A percentile compares a stretch with the other conserved stretches of the same genome.
phyloP scores from a whole-genome alignment of 2,329 filamentous ascomycete genomes.

The Trichoderma brevicompactum region DNA sequence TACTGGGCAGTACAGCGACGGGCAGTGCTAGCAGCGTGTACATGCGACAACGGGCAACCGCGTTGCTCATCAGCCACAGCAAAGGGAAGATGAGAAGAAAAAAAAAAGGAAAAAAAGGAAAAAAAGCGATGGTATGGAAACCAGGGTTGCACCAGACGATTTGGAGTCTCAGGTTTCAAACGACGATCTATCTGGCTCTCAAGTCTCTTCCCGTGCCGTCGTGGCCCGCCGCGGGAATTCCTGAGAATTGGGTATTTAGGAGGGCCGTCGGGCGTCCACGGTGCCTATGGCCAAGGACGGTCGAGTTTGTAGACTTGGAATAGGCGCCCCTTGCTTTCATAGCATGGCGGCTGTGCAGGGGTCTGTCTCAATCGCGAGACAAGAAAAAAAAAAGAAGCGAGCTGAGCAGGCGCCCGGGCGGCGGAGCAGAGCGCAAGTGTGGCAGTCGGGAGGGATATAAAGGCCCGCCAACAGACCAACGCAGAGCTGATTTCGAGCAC shows the following conservation, averaged over 20 bases:
- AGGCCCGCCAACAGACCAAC: not conserved
- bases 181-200: slow-evolving; percentile 7
- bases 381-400: slow-evolving; percentile 17
- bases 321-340: slow-evolving; percentile 28
- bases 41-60: slow-evolving; percentile 16
- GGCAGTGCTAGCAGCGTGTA: slow-evolving; percentile 21
- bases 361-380: slow-evolving; percentile 26
- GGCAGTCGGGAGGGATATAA: slow-evolving; percentile 2
- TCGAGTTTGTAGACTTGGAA: slow-evolving; percentile 14
- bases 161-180: not conserved
- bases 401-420: slow-evolving; percentile 12
- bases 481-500: not conserved
- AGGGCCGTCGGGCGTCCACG: slow-evolving; percentile 10
- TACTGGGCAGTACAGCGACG: slow-evolving; percentile 13
- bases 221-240: not conserved
- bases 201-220: not conserved
- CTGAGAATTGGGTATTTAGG: slow-evolving; percentile 2
- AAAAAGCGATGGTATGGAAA: slow-evolving; percentile 13
- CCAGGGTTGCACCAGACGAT: not conserved
- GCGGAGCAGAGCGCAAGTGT: slow-evolving; percentile 6
- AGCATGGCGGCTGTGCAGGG: slow-evolving; percentile 29
- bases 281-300: slow-evolving; percentile 22
- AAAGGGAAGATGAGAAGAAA: not conserved
- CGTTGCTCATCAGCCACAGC: slow-evolving; percentile 27
- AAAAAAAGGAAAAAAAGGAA: not conserved